phyloP scores from a whole-genome alignment of 257 asterid genomes.

The Forsythia suspensa region DNA sequence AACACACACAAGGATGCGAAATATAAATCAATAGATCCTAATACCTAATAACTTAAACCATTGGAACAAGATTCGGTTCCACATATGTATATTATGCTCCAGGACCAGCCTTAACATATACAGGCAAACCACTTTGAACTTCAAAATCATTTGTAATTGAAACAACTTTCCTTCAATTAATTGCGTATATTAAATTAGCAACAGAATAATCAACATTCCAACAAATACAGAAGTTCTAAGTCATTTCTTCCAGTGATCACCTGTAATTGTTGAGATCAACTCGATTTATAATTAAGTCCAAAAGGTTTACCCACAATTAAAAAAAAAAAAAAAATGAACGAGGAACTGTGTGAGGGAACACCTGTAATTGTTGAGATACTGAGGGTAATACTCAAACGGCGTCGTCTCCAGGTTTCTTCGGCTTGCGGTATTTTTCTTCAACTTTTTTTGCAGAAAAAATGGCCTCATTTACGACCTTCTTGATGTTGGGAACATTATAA shows the following conservation, averaged over 20 bases:
- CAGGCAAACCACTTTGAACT: background rate
- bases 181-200: background rate
- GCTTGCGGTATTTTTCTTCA: slow-evolving; percentile 62
- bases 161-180: background rate
- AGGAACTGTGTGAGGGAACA: background rate
- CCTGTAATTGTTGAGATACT: slow-evolving; percentile 14
- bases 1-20: background rate
- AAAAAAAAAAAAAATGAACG: background rate
- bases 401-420: slow-evolving; percentile 50
- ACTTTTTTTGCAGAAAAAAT: slow-evolving; percentile 50
- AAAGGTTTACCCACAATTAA: background rate
- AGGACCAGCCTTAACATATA: too few species aligned
- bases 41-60: background rate
- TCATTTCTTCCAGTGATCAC: background rate
- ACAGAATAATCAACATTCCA: background rate
- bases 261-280: background rate
- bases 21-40: background rate
- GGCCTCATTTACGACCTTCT: slow-evolving; percentile 33
- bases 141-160: background rate
- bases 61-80: background rate
- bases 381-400: slow-evolving; percentile 19
- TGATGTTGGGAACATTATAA: slow-evolving; percentile 51
- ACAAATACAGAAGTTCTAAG: background rate
- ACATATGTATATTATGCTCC: background rate
- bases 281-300: background rate